Evolutionary conservation across 2,329 filamentous ascomycete genomes (phyloP), one percentile per base, ranked within the genome.

Genomic region (Fusarium miscanthi): DNA sequence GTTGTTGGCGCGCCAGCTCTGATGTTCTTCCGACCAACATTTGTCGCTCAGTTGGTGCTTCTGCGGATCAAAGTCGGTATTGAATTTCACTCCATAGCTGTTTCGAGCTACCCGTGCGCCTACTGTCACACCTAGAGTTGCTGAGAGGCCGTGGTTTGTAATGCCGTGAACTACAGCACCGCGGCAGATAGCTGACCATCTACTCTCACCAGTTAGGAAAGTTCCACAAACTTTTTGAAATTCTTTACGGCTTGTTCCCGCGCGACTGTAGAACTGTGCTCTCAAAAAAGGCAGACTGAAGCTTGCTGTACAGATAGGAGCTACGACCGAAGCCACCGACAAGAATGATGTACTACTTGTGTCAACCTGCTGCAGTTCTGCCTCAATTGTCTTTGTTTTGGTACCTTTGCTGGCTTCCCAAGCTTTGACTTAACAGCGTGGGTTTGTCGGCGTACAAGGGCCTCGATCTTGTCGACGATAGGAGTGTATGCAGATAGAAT

Each of bases 301-400:
- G 54, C 1, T 61, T 59, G 5, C 66, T 45, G 16, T 65, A 71
- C 1, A 85, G 62, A 9, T 80, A 82, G 0, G 52, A 37, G 19
- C 75, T 80, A 4, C 79, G 69, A 0, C 84, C 83, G 9, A 85
- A 81, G 0, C 83, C 84, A 0, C 84, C 83, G 0, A 81, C 82
- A 0, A 85, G 75, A 3, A 84, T 75, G 9, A 85, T 58, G 30
- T 79, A 81, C 83, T 84, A 19, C 3, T 1, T 2, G 8, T 13
- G 25, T 66, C 8, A 66, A 27, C 8, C 12, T 16, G 10, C 16
- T 11, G 1, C 1, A 19, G n/a, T 14, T 10, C 3, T 4, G 19
- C 1, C 42, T n/a, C 23, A 25, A 21, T 8, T 0, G 1, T 14
- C 8, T 6, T 37, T 9, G 12, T 13, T 8, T 19, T 2, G 51